Evolutionary conservation across 2,329 filamentous ascomycete genomes (phyloP), one percentile per base, ranked within the genome.

Genomic region (Didymosphaeria variabile): DNA sequence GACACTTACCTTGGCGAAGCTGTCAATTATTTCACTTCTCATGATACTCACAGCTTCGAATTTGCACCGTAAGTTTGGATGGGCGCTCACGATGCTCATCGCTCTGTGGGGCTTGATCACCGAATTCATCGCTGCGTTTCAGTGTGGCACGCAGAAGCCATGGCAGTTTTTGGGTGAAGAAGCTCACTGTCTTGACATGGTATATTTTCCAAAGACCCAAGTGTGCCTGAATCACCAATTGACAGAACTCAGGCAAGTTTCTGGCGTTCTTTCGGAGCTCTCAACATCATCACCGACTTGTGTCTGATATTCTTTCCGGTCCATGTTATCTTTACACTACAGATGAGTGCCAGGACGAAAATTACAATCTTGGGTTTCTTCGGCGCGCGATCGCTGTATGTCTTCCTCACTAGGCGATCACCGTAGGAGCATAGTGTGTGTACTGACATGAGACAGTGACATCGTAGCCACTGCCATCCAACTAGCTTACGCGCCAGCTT

Each of bases 281-380:
- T 76, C 55, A 77, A 77, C 54, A 76, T 77, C 51, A 44, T 76
- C 13, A 77, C 75, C 13, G 75, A 77, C 45, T 53, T 76, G 15
- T 72, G 73, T 2, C 58, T 77, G 19, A 74, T 77, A 32, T 44
- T 72, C 4, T 77, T 76, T 44, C 75, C 75, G 8, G 66, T 77
- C 1, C 73, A 77, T 55, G 67, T 77, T 10, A 73, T 77, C 45
- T 61, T 72, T 44, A 75, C 69, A 12, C 60, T 77, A n/a, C 74
- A 77, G 46, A 77, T 77, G 74, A 75, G 68, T 26, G 65, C 67
- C 51, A 58, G 65, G 9, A 76, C 76, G 61, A 77, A 77, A 55
- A 57, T 75, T 8, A 74, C 74, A 1, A 77, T 77, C 44, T 60
- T 77, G 2, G 65, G 67, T 2, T 76, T 77, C 57, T 77, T 77